Evolutionary conservation across 495 filamentous ascomycete genomes (phyloP).

Genomic region (Ascobolus immersus): DNA sequence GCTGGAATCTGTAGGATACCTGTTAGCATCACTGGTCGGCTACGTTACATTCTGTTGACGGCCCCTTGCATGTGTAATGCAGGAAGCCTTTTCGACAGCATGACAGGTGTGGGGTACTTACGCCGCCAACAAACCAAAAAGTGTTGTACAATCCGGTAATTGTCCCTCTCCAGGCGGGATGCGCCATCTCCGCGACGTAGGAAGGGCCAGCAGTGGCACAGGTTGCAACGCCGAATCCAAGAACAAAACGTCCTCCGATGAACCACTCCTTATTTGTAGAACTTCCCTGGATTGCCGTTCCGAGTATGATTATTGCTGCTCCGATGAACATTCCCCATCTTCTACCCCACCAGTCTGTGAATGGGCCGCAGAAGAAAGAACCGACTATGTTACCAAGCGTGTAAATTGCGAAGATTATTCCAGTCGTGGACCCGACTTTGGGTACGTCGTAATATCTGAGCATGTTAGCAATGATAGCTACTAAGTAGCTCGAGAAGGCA

Average conservation of each 20-base stretch:
- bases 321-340: slow-evolving; percentile 31
- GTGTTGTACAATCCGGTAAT: slow-evolving; percentile 36
- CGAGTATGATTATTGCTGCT: slow-evolving; percentile 25
- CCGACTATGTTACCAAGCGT: slow-evolving; percentile 26
- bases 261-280: slow-evolving; percentile 28
- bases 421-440: slow-evolving; percentile 16
- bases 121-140: slow-evolving; percentile 22
- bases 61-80: too few relatives aligned
- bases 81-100: too few relatives aligned
- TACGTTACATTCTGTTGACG: too few relatives aligned
- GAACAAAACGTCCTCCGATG: slow-evolving; percentile 49
- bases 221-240: slow-evolving; percentile 49
- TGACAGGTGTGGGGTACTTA: slow-evolving; percentile 7
- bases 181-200: slow-evolving; percentile 50
- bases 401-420: slow-evolving; percentile 26
- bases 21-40: not conserved
- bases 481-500: not conserved
- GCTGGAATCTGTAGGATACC: slow-evolving; percentile 10
- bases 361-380: slow-evolving; percentile 22
- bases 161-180: slow-evolving; percentile 42
- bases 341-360: slow-evolving; percentile 23
- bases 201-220: slow-evolving; percentile 42
- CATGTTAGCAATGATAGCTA: not conserved
- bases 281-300: slow-evolving; percentile 26
- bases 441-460: slow-evolving; percentile 12